Evolutionary conservation across 345 rosid species (phyloP), one percentile per base, ranked within the genome.

Genomic region (Anastatica hierochuntica): DNA sequence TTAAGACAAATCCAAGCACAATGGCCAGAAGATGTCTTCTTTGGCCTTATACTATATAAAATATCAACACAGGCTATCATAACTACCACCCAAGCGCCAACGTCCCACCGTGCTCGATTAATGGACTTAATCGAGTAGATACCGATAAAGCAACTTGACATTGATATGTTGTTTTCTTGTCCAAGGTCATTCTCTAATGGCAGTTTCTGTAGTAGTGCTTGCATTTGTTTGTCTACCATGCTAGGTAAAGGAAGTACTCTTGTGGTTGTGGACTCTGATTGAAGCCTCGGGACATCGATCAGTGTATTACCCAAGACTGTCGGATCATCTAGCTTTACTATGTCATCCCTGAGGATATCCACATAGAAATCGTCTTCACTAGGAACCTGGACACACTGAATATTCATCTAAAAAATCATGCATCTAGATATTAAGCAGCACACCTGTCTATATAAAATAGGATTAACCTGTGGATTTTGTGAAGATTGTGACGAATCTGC

Each of bases 331-430:
- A 90, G 77, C 35, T 77, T 66, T 63, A 84, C 74, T 46, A 87
- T 87, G 29, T 87, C 98, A 60, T 86, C 92, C 21, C 79, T 80
- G 41, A 87, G 55, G 63, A 86, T 82, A 24, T 90, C 95, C 11
- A 89, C 90, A 39, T 60, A 90, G 33, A 60, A 72, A 49, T 86
- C 83, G 19, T 79, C 82, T 4, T 49, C 72, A n/a, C 43, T 39
- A 70, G 19, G 12, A 71, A 55, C 50, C 56, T 18, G 68, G 61
- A 52, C 77, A 74, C 30, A 56, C 79, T 2, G 67, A 68, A 52
- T 49, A 34, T 7, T 64, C 72, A 24, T 56, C 27, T 43, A 9
- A 2, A 2, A 9, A 19, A 19, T 14, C 26, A 41, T 3, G 13
- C 5, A 41, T 41, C 7, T 41, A 17, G 14, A 33, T 15, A 46